A percentile compares a stretch with the other conserved stretches of the same genome.
These are phyloP conservation scores for Paralagenidium karlingii DNA, from an alignment of 352 stramenopile genomes.

Conservation along the genomic window DNA sequence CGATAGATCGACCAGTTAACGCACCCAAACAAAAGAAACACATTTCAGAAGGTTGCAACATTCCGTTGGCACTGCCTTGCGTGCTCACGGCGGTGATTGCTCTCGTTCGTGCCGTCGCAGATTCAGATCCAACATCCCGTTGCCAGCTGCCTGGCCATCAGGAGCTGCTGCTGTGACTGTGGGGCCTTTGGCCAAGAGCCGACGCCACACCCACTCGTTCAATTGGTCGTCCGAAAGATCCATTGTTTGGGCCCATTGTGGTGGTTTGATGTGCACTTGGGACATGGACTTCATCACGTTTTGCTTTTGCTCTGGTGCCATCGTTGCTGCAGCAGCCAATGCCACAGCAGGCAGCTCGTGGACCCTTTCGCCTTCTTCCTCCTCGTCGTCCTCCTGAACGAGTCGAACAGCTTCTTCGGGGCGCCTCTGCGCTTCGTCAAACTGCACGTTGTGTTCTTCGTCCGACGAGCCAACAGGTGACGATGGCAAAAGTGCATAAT, in stretches of 20 bases:
- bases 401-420: neutral
- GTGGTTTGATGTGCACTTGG: conserved; percentile 23
- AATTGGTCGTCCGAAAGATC: conserved; percentile 42
- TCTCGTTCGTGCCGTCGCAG: too few species aligned
- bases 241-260: conserved; percentile 22
- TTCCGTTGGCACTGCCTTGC: too few species aligned
- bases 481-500: conserved; percentile 9
- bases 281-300: conserved; percentile 48
- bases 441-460: conserved; percentile 2
- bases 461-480: conserved; percentile 8
- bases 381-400: neutral
- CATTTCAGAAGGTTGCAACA: too few species aligned
- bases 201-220: conserved; percentile 30
- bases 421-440: conserved; percentile 9
- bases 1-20: too few species aligned
- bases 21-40: too few species aligned
- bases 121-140: too few species aligned
- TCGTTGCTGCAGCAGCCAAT: neutral
- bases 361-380: neutral
- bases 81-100: too few species aligned
- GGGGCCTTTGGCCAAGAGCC: too few species aligned
- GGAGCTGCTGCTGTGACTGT: too few species aligned
- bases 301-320: conserved; percentile 17
- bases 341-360: neutral
- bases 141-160: too few species aligned